Evolutionary conservation across 2,329 filamentous ascomycete genomes (phyloP).

Genomic region (Fusarium fujikuroi): DNA sequence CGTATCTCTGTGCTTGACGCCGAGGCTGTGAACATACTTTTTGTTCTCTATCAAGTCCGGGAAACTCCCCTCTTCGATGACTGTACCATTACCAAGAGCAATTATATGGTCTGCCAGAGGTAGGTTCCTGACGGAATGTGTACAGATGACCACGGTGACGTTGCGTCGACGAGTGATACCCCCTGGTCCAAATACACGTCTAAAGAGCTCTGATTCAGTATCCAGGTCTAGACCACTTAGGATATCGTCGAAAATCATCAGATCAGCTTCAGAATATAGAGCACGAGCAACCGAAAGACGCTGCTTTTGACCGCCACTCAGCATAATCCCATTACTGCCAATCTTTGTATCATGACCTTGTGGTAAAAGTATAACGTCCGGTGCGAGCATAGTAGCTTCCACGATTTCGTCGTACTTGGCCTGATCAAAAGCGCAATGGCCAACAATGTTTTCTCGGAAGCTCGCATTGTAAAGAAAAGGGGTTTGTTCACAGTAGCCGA

Average conservation of each 20-base stretch:
- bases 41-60: constrained; percentile 45
- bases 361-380: constrained; percentile 48
- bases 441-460: constrained; percentile 53
- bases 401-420: constrained; percentile 50
- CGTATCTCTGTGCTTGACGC: constrained; percentile 41
- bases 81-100: constrained; percentile 53
- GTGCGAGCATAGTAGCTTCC: constrained; percentile 47
- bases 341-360: constrained; percentile 52
- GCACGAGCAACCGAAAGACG: constrained; percentile 56
- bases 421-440: constrained; percentile 46
- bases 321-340: constrained; percentile 54
- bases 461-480: constrained; percentile 50
- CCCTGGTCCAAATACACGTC: constrained; percentile 53
- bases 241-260: constrained; percentile 59
- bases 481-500: constrained; percentile 50
- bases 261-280: constrained; percentile 53
- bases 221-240: constrained; percentile 57
- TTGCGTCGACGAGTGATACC: constrained; percentile 53
- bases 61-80: constrained; percentile 56
- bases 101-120: constrained; percentile 59
- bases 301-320: constrained; percentile 56
- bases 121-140: constrained; percentile 48
- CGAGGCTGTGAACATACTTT: constrained; percentile 53
- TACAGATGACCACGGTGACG: constrained; percentile 56
- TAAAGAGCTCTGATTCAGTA: constrained; percentile 57